Base-by-base conservation (phyloP, 2,329 filamentous ascomycete species). In the Nigrospora osmanthi region DNA sequence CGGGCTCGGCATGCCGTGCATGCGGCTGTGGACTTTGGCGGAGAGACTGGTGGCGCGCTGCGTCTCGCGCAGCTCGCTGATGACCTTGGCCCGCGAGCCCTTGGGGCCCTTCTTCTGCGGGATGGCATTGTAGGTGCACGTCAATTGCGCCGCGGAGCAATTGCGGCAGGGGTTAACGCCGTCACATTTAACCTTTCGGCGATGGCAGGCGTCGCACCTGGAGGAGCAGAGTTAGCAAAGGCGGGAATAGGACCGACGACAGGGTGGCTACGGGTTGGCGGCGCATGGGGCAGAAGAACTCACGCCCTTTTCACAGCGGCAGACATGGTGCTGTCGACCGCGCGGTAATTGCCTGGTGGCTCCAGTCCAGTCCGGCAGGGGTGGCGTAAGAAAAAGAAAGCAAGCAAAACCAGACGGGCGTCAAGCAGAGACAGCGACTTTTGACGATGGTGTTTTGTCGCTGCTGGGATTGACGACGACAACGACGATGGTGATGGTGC, bases 21-120 rank as follows among this genome's bases (percentile, higher is more conserved):
- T 65, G 52, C 77, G 73, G 56, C 73, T 78, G 53, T 82, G 78
- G 14, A 81, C 72, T 59, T 78, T 81, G 51, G 74, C 74, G 1
- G 77, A 76, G 17, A 83, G 72, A 48, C 77, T 82, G 15, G 78
- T 81, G 58, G 83, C 78, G 53, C 80, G 76, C 56, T 87, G 83
- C 0, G 72, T 83, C 57, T 83, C 81, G 52, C 84, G 76, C 49
- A 88, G 62, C 58, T 87, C 83, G 57, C 81, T 86, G 62, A 88
- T 85, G 47, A 88, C 82, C 63, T 87, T 88, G 42, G 85, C 85
- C 49, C 83, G 71, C 31, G 81, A 85, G 52, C 84, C 83, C 64
- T 87, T 87, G 37, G 83, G 84, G 1, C 84, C 84, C 62, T 87
- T 87, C 68, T 87, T 87, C 66, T 85, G 83, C 2, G 83, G 83